These are phyloP conservation scores for Diversispora eburnea DNA, from an alignment of 192 early-diverging fungal genomes.

Conservation along the genomic window DNA sequence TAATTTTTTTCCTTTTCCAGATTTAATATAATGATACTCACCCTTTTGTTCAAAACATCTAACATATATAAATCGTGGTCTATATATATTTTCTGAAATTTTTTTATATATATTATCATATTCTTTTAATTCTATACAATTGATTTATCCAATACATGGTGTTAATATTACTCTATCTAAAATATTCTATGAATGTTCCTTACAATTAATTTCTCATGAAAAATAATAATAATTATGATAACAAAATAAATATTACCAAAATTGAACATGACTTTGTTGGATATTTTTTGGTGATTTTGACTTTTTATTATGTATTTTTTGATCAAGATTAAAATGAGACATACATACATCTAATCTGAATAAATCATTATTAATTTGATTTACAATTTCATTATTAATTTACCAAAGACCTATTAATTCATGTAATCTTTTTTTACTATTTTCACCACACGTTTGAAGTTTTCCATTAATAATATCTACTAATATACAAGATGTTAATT, in stretches of 20 bases:
- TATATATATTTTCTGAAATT: neutral
- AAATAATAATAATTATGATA: neutral
- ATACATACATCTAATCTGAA: neutral
- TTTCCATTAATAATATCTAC: neutral
- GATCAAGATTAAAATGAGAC: neutral
- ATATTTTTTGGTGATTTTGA: neutral
- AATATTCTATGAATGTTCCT: neutral
- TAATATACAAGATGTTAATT: neutral
- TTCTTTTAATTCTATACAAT: neutral
- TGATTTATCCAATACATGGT: neutral
- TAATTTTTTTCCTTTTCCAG: neutral
- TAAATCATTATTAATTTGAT: neutral
- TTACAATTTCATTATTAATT: neutral
- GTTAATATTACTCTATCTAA: conserved; percentile 4
- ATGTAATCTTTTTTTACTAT: neutral
- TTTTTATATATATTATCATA: neutral
- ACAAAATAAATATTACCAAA: neutral
- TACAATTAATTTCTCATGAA: neutral
- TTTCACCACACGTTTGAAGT: neutral
- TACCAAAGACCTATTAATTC: neutral
- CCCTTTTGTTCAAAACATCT: neutral
- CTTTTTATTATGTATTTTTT: neutral
- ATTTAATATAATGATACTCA: neutral
- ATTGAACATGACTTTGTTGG: neutral
- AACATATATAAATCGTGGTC: neutral